phyloP scores from a whole-genome alignment of 495 filamentous ascomycete species.

The Chaetomium tenue region DNA sequence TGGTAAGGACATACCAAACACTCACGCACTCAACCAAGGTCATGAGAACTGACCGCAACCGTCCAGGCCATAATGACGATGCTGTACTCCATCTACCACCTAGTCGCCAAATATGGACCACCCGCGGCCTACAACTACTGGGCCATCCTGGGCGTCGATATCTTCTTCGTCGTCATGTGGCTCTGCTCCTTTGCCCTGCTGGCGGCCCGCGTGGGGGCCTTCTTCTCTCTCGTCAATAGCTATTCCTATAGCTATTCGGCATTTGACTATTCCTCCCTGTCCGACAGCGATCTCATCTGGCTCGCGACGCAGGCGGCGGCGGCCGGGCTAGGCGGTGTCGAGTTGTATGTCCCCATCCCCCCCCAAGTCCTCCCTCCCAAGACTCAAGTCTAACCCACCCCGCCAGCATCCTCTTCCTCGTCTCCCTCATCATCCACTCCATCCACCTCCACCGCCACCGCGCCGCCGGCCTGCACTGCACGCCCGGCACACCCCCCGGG shows the following conservation, averaged over 20 bases:
- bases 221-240: conserved; percentile 27
- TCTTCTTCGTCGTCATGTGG: conserved; percentile 49
- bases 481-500: background rate
- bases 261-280: conserved; percentile 26
- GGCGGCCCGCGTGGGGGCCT: conserved; percentile 37
- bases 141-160: conserved; percentile 48
- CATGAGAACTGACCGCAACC: background rate
- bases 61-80: conserved; percentile 43
- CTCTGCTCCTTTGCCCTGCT: conserved; percentile 45
- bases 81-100: conserved; percentile 42
- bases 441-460: conserved; percentile 48
- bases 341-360: conserved; percentile 40
- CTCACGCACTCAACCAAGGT: background rate
- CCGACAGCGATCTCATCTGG: conserved; percentile 25
- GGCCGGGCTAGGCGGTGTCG: conserved; percentile 38
- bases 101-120: conserved; percentile 36
- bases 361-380: background rate
- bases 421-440: conserved; percentile 42
- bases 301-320: conserved; percentile 18
- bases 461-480: conserved; percentile 37
- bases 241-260: conserved; percentile 4
- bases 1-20: conserved; percentile 39
- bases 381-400: background rate
- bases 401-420: conserved; percentile 41
- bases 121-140: conserved; percentile 49